phyloP scores from a whole-genome alignment of 257 asterid genomes.

The Gentiana straminea region DNA sequence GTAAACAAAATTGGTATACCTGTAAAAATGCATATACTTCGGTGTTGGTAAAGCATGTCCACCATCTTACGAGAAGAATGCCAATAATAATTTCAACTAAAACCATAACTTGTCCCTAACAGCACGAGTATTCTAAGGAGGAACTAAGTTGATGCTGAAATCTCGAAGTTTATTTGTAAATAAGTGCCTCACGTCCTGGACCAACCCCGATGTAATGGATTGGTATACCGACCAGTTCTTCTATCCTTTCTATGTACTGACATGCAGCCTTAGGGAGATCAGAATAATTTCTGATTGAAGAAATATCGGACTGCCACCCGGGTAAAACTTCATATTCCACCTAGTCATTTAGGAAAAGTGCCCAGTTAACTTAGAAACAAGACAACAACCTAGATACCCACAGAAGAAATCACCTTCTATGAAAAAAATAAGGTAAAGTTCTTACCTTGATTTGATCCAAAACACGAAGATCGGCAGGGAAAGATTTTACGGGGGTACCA shows the following conservation, averaged over 20 bases:
- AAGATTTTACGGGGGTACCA: slow-evolving; percentile 56
- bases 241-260: slow-evolving; percentile 76
- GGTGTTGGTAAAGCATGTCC: too few species aligned
- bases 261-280: slow-evolving; percentile 82
- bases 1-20: too few species aligned
- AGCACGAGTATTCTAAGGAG: not conserved
- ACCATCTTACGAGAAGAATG: too few species aligned
- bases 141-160: too few species aligned
- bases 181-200: slow-evolving; percentile 95
- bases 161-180: slow-evolving; percentile 48
- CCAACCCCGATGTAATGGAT: slow-evolving; percentile 93
- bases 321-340: slow-evolving; percentile 85
- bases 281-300: slow-evolving; percentile 69
- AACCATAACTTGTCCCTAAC: not conserved
- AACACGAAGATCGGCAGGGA: slow-evolving; percentile 68
- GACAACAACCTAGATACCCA: too few species aligned
- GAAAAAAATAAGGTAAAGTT: too few species aligned
- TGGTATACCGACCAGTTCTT: slow-evolving; percentile 79
- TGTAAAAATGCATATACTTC: too few species aligned
- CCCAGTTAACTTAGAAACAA: too few species aligned
- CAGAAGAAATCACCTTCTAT: too few species aligned
- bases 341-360: slow-evolving; percentile 17
- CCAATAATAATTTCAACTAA: not conserved
- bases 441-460: slow-evolving; percentile 62
- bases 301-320: slow-evolving; percentile 82